Base-by-base conservation (phyloP, 805 yeast genomes). In the Candida chauliodis region DNA sequence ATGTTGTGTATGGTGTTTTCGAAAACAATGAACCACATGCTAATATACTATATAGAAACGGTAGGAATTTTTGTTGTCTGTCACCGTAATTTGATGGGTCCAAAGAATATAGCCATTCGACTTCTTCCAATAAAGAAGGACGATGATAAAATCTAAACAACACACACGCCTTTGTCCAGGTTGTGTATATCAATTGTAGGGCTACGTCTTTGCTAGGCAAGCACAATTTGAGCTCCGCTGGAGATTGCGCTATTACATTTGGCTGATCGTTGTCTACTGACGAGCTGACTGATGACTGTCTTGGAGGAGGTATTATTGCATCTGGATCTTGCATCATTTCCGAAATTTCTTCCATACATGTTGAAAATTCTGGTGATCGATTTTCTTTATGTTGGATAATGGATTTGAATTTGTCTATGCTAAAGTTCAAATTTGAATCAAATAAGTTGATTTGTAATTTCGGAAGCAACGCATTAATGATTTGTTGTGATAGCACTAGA, bases 81-180 rank as follows among this genome's bases (percentile, higher is more conserved):
- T 81, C 80, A 2, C 86, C 78, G 56, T 80, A 83, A 41, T 76
- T 75, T 11, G 73, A 70, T 1, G 95, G 91, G 50, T 84, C 89
- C 8, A 85, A 72, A 30, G 80, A 82, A 58, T 87, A 88, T 19
- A 88, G 62, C 39, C 84, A 76, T 48, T 84, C 90, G 19, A 88
- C 66, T 47, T 84, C 89, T 44, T 77, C 76, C 37, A 84, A 70
- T 43, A 88, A 75, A 2, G 90, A 79, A 1, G 95, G 95, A 22
- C 95, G 64, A 53, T 89, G 95, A 55, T 86, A 84, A 56, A 89
- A 88, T 40, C 95, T 69, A 55, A 88, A 85, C 37, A 89, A 65
- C 4, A 87, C 88, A 59, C 95, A 87, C 0, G 95, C 95, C 48
- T 81, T 79, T 44, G 80, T 78, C 95, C 95, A 89, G 1, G 90